These are phyloP conservation scores for Apostasia shenzhenica DNA, from an alignment of 106 monocot genomes.

Conservation along the genomic window DNA sequence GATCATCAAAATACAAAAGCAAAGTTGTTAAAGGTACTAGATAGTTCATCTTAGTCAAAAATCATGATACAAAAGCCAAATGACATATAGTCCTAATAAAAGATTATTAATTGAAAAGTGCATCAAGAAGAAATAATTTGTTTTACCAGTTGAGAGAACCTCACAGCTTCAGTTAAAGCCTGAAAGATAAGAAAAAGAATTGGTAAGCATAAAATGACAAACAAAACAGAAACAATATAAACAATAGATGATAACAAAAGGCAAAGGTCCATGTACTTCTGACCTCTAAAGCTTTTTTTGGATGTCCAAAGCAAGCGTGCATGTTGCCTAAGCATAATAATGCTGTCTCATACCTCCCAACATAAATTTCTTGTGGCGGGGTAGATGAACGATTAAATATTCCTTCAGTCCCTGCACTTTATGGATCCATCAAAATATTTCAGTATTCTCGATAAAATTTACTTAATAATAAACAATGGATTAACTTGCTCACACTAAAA, in stretches of 20 bases:
- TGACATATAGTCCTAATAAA: no score
- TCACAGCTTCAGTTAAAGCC: slow-evolving; percentile 85
- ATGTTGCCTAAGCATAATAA: slow-evolving; percentile 83
- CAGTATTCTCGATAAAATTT: slow-evolving; percentile 1
- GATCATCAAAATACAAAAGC: no score
- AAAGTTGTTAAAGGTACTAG: no score
- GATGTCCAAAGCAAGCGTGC: slow-evolving; percentile 88
- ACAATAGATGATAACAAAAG: not conserved
- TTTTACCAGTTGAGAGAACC: slow-evolving; percentile 79
- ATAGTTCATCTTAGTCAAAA: no score
- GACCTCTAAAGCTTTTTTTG: slow-evolving; percentile 87
- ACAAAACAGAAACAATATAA: not conserved
- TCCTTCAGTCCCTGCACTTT: slow-evolving; percentile 90
- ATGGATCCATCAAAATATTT: slow-evolving; percentile 13
- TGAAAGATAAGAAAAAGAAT: slow-evolving; percentile 22
- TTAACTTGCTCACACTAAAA: no score
- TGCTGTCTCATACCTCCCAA: slow-evolving; percentile 88
- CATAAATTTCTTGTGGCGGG: slow-evolving; percentile 28
- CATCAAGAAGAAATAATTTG: no score
- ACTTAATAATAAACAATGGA: no score
- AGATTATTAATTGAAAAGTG: no score
- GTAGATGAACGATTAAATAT: slow-evolving; percentile 52
- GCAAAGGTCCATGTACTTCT: not conserved
- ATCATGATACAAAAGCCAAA: no score
- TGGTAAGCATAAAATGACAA: not conserved